phyloP scores from a whole-genome alignment of 2,329 filamentous ascomycete species.

The Ophiobolus disseminans region DNA sequence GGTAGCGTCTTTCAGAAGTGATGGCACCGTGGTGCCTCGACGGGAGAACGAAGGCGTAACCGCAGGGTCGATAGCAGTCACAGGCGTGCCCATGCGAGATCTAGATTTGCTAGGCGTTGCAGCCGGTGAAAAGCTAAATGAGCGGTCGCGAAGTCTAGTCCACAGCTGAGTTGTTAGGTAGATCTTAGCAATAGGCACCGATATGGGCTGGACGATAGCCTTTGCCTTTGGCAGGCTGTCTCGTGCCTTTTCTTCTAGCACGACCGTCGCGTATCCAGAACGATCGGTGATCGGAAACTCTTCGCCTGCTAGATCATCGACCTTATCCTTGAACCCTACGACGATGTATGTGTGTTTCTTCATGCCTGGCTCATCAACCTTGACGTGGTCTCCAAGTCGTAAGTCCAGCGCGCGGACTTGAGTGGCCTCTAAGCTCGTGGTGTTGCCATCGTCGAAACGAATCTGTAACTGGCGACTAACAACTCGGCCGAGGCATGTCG shows the following conservation, averaged over 20 bases:
- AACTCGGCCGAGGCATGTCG: constrained; percentile 61
- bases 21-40: constrained; percentile 40
- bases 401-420: constrained; percentile 54
- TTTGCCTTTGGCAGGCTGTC: constrained; percentile 43
- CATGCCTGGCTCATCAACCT: constrained; percentile 55
- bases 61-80: constrained; percentile 39
- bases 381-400: constrained; percentile 54
- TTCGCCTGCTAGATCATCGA: constrained; percentile 27
- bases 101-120: constrained; percentile 23
- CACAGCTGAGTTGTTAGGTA: constrained; percentile 56
- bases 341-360: constrained; percentile 55
- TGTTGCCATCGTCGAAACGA: constrained; percentile 57
- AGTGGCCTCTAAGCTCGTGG: constrained; percentile 49
- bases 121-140: constrained; percentile 37
- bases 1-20: constrained; percentile 34
- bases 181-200: constrained; percentile 50
- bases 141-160: constrained; percentile 49
- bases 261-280: constrained; percentile 49
- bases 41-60: constrained; percentile 60
- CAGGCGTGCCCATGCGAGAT: constrained; percentile 35
- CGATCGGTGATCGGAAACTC: constrained; percentile 51
- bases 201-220: constrained; percentile 32
- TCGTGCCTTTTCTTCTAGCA: constrained; percentile 51
- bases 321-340: constrained; percentile 51
- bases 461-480: constrained; percentile 53